phyloP scores from a whole-genome alignment of 2,329 filamentous ascomycete genomes.

The Aspergillus quadricinctus region DNA sequence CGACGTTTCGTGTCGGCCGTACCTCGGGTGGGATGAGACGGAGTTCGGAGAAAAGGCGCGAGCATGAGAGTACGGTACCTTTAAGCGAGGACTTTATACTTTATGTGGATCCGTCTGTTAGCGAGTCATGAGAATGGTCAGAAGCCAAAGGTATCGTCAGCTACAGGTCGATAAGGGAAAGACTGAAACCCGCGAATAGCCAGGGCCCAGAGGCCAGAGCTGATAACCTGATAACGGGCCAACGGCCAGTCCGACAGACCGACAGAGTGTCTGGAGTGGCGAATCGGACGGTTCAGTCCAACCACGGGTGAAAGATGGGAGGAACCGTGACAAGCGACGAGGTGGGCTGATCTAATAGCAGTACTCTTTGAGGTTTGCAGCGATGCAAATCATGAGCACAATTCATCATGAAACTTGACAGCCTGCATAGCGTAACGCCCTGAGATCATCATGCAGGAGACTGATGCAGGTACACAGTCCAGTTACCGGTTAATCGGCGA shows the following conservation, averaged over 20 bases:
- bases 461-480: no score
- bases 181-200: not conserved
- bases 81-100: not conserved
- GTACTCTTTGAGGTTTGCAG: not conserved
- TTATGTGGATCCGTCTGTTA: no score
- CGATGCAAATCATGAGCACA: not conserved
- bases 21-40: not conserved
- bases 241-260: not conserved
- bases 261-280: not conserved
- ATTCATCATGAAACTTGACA: no score
- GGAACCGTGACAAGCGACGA: not conserved
- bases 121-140: no score
- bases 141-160: no score
- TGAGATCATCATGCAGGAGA: no score
- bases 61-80: no score
- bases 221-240: not conserved
- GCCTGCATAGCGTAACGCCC: no score
- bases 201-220: not conserved
- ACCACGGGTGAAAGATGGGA: not conserved
- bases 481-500: not conserved
- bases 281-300: not conserved
- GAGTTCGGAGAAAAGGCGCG: not conserved
- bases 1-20: not conserved
- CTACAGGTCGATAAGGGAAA: not conserved
- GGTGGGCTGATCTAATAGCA: not conserved